phyloP scores from a whole-genome alignment of 163 green algal species.

The Chlorella variabilis region DNA sequence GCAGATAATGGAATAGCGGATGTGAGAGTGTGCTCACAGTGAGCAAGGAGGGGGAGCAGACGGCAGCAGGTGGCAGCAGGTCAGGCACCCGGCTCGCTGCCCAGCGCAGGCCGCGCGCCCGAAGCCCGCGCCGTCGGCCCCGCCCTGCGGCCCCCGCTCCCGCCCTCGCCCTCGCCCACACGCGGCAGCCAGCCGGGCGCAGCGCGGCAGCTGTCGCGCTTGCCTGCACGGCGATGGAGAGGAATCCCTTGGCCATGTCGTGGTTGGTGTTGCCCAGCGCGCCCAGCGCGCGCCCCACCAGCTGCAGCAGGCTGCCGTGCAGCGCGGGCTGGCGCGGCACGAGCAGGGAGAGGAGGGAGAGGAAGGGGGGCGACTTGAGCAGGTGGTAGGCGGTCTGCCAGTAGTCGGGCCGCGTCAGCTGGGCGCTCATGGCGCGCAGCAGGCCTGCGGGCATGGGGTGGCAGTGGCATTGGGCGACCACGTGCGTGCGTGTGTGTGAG shows the following conservation, averaged over 20 bases:
- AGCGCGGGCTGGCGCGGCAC: conserved; percentile 52
- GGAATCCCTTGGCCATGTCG: conserved; percentile 47
- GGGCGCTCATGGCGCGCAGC: conserved; percentile 38
- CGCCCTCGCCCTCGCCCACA: too few relatives aligned
- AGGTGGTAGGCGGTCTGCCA: conserved; percentile 50
- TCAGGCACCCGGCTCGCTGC: too few relatives aligned
- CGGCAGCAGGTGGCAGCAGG: background rate
- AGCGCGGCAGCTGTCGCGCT: too few relatives aligned
- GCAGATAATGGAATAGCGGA: background rate
- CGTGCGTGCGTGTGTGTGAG: too few relatives aligned
- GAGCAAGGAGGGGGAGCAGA: background rate
- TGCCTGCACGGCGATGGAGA: conserved; percentile 48
- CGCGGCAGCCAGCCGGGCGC: too few relatives aligned
- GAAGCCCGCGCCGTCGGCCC: too few relatives aligned
- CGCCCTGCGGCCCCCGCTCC: too few relatives aligned
- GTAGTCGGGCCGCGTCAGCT: conserved; percentile 47
- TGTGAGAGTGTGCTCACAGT: background rate
- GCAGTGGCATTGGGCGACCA: too few relatives aligned
- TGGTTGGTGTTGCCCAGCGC: conserved; percentile 57
- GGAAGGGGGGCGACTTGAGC: conserved; percentile 45
- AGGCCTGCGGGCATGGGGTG: conserved; percentile 55
- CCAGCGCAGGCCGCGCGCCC: too few relatives aligned
- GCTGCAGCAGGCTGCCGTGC: conserved; percentile 36
- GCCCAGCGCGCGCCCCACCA: conserved; percentile 50
- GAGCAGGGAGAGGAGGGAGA: conserved; percentile 47